These are phyloP conservation scores for carrot (Daucus carota) DNA, from an alignment of 129 eudicot genomes.

Conservation along the genomic window DH1_v3.0 NC_030381.2:46204001-46204500, in stretches of 20 bases:
- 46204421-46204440: slow-evolving; percentile 54
- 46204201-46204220: too few relatives aligned
- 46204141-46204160: too few relatives aligned
- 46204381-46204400: background rate
- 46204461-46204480: slow-evolving; percentile 97
- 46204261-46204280: too few relatives aligned
- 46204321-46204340: slow-evolving; percentile 42
- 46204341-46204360: slow-evolving; percentile 57
- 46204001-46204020: too few relatives aligned
- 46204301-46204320: slow-evolving; percentile 17
- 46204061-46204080: too few relatives aligned
- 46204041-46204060: too few relatives aligned
- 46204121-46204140: too few relatives aligned
- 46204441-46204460: slow-evolving; percentile 98
- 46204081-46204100: too few relatives aligned
- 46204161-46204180: too few relatives aligned
- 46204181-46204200: too few relatives aligned
- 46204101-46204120: too few relatives aligned
- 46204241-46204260: background rate
- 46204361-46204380: background rate
- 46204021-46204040: too few relatives aligned
- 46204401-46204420: background rate
- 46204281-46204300: background rate
- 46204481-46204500: slow-evolving; percentile 94
- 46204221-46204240: background rate